Conservation (phyloP, 305 asterid genomes). For the Fraxinus xanthoxyloides region DNA sequence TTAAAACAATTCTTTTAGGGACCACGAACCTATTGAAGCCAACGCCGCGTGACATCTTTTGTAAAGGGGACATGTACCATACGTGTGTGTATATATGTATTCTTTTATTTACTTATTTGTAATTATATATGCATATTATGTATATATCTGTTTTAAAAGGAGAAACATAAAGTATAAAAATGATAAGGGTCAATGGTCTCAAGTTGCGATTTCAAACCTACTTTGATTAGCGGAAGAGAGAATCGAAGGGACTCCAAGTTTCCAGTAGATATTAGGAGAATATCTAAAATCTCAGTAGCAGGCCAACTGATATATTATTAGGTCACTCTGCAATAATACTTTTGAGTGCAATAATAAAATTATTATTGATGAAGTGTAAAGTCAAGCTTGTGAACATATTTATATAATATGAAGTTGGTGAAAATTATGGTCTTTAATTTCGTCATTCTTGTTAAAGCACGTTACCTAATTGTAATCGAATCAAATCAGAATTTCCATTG, state of each 20-base stretch:
- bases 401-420: constrained; percentile 33
- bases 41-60: background rate
- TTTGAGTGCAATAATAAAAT: background rate
- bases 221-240: constrained; percentile 11
- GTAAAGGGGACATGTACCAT: background rate
- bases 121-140: too few species aligned
- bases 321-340: background rate
- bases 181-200: background rate
- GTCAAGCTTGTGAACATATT: constrained; percentile 24
- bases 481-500: constrained; percentile 26
- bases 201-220: constrained; percentile 11
- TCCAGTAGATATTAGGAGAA: background rate
- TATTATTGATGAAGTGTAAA: background rate
- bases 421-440: constrained; percentile 26
- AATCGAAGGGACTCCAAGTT: constrained; percentile 15
- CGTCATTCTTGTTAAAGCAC: constrained; percentile 31
- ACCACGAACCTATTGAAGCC: background rate
- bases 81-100: too few species aligned
- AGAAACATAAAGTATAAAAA: background rate
- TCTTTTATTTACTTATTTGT: background rate
- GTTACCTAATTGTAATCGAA: constrained; percentile 32
- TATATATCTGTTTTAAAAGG: background rate
- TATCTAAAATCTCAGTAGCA: background rate
- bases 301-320: constrained; percentile 8
- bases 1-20: background rate